Base-by-base conservation (phyloP, 2,329 filamentous ascomycete species). In the Sodiomyces alkalinus region DNA sequence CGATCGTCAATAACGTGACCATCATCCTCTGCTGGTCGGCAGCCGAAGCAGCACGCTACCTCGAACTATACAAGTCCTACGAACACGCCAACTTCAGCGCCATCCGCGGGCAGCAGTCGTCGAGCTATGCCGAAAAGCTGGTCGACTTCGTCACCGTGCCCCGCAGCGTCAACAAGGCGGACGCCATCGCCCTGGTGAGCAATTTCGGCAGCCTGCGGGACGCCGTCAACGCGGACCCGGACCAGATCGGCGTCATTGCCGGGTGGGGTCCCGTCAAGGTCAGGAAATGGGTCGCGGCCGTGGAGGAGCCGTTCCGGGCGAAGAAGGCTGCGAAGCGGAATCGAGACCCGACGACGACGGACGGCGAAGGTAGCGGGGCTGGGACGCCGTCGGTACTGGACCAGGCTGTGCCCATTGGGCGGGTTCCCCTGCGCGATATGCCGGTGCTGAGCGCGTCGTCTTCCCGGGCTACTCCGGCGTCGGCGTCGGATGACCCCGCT, bases 181-280 rank as follows among this genome's bases (percentile, higher is more conserved):
- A 98, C 53, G 85, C 90, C 1, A 74, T 94, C 7, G 80, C 81
- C 17, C 56, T 98, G 28, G 85, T 96, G 19, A 80, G 81, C 40
- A 85, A 83, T 28, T 98, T 96, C 58, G 90, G 90, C 15, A 92
- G 81, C 39, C 55, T 98, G 33, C 73, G 76, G 40, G 80, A 79
- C 20, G 87, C 87, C 1, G 64, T 96, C 33, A 94, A 94, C 49
- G 87, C 85, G 2, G 69, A 79, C 24, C 72, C 81, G 0, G 90
- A 96, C 47, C 80, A 92, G 51, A 67, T 98, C 19, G 72, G 74
- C 10, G 59, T 81, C 36, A 73, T 98, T n/a, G 69, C 76, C 17
- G 90, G 90, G 1, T 98, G 86, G 86, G 90, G 90, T 19, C 82
- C 92, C 53, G 85, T 82, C 57, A 98, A 98, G 53, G 83, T 94